Evolutionary conservation across 176 grass and related monocot genomes (phyloP).

Genomic region (Puccinellia tenuiflora): DNA sequence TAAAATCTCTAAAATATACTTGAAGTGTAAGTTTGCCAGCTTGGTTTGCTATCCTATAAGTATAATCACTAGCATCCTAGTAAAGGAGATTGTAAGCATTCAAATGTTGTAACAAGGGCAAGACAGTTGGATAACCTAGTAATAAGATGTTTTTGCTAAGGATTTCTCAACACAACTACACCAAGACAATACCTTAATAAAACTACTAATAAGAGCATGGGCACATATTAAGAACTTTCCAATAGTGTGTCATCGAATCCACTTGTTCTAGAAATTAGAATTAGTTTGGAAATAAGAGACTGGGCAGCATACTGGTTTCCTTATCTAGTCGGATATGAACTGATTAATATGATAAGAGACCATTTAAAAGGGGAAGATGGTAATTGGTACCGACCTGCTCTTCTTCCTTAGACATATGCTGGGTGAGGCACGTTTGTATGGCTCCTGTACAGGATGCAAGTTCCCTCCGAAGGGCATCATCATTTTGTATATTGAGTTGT

Average conservation of each 20-base stretch:
- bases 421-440: slow-evolving; percentile 81
- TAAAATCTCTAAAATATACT: slow-evolving; percentile 4
- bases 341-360: not conserved
- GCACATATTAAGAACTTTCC: not conserved
- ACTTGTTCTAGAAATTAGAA: slow-evolving; percentile 20
- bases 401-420: slow-evolving; percentile 99
- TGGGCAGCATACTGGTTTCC: not conserved
- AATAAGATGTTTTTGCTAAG: not conserved
- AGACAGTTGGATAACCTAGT: not conserved
- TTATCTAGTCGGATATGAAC: not conserved
- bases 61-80: not conserved
- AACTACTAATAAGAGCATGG: slow-evolving; percentile 2
- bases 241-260: slow-evolving; percentile 6
- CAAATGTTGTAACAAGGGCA: slow-evolving; percentile 7
- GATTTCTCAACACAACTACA: not conserved
- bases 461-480: slow-evolving; percentile 70
- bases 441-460: slow-evolving; percentile 87
- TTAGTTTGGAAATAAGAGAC: not conserved
- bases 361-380: slow-evolving; percentile 9
- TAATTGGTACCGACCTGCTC: slow-evolving; percentile 52
- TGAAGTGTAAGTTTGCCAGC: not conserved
- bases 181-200: slow-evolving; percentile 10
- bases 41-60: not conserved
- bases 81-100: not conserved
- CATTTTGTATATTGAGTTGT: slow-evolving; percentile 57